These are phyloP conservation scores for Colletotrichum sublineola DNA, from an alignment of 2,329 filamentous ascomycete species.

Conservation along the genomic window DNA sequence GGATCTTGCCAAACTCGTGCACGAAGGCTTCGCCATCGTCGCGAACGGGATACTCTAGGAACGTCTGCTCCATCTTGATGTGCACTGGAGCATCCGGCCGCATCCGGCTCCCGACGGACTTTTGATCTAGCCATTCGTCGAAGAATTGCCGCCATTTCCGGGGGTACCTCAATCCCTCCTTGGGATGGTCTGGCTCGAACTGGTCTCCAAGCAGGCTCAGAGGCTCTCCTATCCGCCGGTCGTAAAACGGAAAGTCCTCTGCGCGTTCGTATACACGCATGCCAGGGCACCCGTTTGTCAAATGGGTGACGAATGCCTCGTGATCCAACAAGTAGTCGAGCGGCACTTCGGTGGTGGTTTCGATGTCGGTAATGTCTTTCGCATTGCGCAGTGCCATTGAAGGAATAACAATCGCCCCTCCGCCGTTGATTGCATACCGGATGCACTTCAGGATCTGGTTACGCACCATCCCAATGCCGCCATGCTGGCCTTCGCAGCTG, in stretches of 20 bases:
- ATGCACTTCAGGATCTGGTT: conserved; percentile 58
- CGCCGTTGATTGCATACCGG: conserved; percentile 55
- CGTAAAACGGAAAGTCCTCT: conserved; percentile 49
- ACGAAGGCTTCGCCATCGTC: conserved; percentile 52
- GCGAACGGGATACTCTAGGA: conserved; percentile 54
- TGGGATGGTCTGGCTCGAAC: conserved; percentile 50
- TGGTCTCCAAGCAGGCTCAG: conserved; percentile 48
- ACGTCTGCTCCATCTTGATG: conserved; percentile 50
- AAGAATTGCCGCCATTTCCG: conserved; percentile 48
- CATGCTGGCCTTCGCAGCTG: conserved; percentile 55
- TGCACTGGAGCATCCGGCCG: conserved; percentile 45
- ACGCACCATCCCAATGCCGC: conserved; percentile 56
- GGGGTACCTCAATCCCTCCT: conserved; percentile 44
- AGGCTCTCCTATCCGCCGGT: conserved; percentile 38
- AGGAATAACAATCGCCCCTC: conserved; percentile 53
- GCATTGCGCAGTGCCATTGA: conserved; percentile 53
- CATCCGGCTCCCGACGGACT: conserved; percentile 32
- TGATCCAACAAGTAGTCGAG: conserved; percentile 50
- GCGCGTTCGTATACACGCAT: conserved; percentile 48
- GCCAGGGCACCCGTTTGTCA: conserved; percentile 48
- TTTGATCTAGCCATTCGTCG: conserved; percentile 48
- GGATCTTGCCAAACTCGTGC: conserved; percentile 51
- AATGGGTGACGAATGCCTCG: conserved; percentile 45
- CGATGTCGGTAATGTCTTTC: conserved; percentile 49
- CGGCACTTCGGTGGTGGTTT: conserved; percentile 47